phyloP scores from a whole-genome alignment of 2,329 filamentous ascomycete genomes.

The Neofusicoccum sp. region DNA sequence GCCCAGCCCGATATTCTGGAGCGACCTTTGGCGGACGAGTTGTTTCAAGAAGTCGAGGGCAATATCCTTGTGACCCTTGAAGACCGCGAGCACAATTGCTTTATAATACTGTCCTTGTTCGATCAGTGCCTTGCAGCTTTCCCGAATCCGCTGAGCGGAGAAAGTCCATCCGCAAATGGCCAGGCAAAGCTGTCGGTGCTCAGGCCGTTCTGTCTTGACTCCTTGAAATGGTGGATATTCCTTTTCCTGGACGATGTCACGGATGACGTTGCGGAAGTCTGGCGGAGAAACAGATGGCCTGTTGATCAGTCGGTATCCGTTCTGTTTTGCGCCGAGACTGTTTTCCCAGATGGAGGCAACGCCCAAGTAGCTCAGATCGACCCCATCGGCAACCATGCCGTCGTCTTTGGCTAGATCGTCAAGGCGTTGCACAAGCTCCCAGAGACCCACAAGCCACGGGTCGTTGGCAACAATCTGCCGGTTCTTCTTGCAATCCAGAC shows the following conservation, averaged over 20 bases:
- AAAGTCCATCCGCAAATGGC: constrained; percentile 74
- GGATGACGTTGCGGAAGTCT: constrained; percentile 57
- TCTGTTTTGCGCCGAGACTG: constrained; percentile 58
- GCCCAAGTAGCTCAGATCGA: constrained; percentile 77
- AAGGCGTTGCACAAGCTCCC: constrained; percentile 72
- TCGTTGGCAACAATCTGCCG: constrained; percentile 69
- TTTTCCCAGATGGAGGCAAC: constrained; percentile 73
- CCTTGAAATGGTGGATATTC: constrained; percentile 67
- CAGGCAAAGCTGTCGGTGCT: constrained; percentile 74
- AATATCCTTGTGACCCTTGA: constrained; percentile 68
- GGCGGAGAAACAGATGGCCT: constrained; percentile 54
- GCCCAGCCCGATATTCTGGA: constrained; percentile 55
- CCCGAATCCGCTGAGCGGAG: constrained; percentile 54
- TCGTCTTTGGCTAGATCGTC: constrained; percentile 66
- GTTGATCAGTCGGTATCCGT: constrained; percentile 33
- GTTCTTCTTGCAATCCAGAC: constrained; percentile 65
- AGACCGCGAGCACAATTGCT: constrained; percentile 74
- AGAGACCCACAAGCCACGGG: constrained; percentile 75
- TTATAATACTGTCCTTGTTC: constrained; percentile 66
- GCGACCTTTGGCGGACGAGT: constrained; percentile 68
- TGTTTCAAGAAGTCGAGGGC: constrained; percentile 71
- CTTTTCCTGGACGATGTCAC: constrained; percentile 64
- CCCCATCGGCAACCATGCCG: constrained; percentile 68
- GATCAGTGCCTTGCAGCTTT: constrained; percentile 54
- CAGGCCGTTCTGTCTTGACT: constrained; percentile 63